Percentiles rank a stretch among this genome's conserved stretches.
These are phyloP conservation scores for Pleurotus giganteus DNA, from an alignment of 768 basidiomycete species.

Conservation along the genomic window DNA sequence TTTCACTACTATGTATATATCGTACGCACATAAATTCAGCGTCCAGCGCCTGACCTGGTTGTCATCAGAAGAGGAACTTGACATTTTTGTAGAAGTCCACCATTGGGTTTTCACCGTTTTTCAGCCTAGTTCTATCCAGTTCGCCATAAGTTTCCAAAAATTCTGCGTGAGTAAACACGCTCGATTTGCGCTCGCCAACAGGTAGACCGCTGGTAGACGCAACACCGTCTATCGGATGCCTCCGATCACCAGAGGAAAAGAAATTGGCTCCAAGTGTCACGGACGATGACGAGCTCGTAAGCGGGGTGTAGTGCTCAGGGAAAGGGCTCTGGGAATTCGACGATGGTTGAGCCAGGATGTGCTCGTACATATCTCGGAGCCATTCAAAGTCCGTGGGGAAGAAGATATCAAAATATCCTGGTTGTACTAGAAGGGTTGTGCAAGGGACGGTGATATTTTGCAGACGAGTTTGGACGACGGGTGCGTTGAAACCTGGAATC, in stretches of 20 bases:
- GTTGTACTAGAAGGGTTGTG: conserved; percentile 86
- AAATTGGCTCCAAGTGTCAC: conserved; percentile 58
- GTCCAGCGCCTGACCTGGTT: background rate
- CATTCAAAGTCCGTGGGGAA: conserved; percentile 91
- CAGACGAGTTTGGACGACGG: conserved; percentile 94
- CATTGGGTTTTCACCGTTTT: conserved; percentile 87
- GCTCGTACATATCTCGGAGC: conserved; percentile 89
- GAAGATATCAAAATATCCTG: conserved; percentile 98
- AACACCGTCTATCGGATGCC: conserved; percentile 68
- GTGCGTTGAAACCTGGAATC: conserved; percentile 72
- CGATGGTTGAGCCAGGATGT: conserved; percentile 63
- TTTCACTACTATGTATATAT: conserved; percentile 86
- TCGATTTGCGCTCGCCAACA: conserved; percentile 77
- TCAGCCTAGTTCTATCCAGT: conserved; percentile 62
- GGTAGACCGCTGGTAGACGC: conserved; percentile 73
- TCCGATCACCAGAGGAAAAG: conserved; percentile 68
- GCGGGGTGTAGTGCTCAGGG: conserved; percentile 47
- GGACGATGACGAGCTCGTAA: conserved; percentile 47
- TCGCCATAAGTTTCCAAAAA: conserved; percentile 88
- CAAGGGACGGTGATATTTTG: conserved; percentile 85
- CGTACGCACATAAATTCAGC: conserved; percentile 37
- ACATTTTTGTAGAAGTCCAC: conserved; percentile 91
- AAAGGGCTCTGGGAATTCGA: conserved; percentile 24
- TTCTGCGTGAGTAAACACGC: conserved; percentile 84
- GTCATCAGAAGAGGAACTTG: conserved; percentile 76